Evolutionary conservation across 169 alveolate species (phyloP), one percentile per base, ranked within the genome.

Genomic region (Plasmodium fragile): DNA sequence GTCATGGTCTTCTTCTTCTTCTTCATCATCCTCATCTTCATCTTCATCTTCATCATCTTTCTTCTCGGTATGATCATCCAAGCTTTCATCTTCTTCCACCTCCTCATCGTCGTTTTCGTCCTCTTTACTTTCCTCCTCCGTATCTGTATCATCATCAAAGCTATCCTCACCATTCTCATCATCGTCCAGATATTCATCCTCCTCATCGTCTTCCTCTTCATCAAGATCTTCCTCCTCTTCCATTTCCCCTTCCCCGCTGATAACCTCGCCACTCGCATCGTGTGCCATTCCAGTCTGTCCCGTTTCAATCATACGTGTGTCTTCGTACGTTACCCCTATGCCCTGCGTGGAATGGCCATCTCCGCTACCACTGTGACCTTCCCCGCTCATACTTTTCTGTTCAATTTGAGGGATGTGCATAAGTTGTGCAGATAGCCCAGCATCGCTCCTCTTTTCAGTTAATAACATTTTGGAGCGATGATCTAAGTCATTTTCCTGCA

Each of bases 71-170:
- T n/a, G n/a, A n/a, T n/a, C n/a, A n/a, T 49, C 65, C 11, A 28
- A 1, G 49, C 93, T 84, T 43, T 52, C 91, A 5, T 70, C 92
- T 11, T 11, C 81, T 7, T 30, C 53, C 11, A 41, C 73, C 25
- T 83, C 83, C 16, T 39, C 92, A 25, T 25, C 70, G 1, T 45
- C 72, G 1, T 70, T 65, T 7, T 39, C 77, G 13, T 70, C 28
- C 10, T 13, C 70, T n/a, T 39, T 43, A 7, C 59, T 49, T 10
- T 65, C 75, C 36, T 71, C 52, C 18, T 59, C 49, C 25, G 2
- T 70, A 4, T 69, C 92, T 1, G 43, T 13, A 13, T 49, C 59
- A 49, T 16, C 59, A 16, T 49, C 22, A 3, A 13, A 11, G 3
- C 22, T 16, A 6, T 49, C 59, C 7, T 13, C 11, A 34, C 43